phyloP scores from a whole-genome alignment of 805 yeast genomes.

The Saccharomycopsis malanga region DNA sequence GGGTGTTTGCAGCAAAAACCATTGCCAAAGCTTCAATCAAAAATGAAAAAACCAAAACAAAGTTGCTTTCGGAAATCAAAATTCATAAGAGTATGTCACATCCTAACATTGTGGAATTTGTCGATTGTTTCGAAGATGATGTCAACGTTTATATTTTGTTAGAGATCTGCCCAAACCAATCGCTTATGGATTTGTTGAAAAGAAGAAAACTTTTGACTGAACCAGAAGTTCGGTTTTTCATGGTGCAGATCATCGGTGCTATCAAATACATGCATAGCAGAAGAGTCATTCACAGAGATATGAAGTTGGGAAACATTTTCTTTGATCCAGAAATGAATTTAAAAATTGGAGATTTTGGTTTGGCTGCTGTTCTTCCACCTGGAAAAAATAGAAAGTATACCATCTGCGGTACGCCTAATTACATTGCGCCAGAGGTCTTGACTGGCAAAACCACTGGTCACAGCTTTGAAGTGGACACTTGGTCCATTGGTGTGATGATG shows the following conservation, averaged over 20 bases:
- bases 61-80: constrained; percentile 86
- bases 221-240: constrained; percentile 83
- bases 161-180: constrained; percentile 93
- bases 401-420: constrained; percentile 97
- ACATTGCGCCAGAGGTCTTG: constrained; percentile 95
- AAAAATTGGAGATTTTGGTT: constrained; percentile 95
- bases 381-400: constrained; percentile 76
- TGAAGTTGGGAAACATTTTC: constrained; percentile 92
- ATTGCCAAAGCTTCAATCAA: constrained; percentile 90
- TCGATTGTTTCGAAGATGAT: constrained; percentile 97
- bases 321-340: constrained; percentile 90
- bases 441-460: constrained; percentile 86
- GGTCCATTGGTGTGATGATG: constrained; percentile 98
- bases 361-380: constrained; percentile 86
- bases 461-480: constrained; percentile 88
- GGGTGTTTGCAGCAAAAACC: constrained; percentile 90
- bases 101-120: constrained; percentile 82
- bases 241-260: constrained; percentile 93
- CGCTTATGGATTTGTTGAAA: constrained; percentile 86
- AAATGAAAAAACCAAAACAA: constrained; percentile 77
- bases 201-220: constrained; percentile 80
- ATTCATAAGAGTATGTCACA: constrained; percentile 88
- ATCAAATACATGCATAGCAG: constrained; percentile 86
- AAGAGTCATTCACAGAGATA: constrained; percentile 91
- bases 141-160: constrained; percentile 86